Conservation (phyloP, 257 asterid species). For the Anisodus tanguticus region DNA sequence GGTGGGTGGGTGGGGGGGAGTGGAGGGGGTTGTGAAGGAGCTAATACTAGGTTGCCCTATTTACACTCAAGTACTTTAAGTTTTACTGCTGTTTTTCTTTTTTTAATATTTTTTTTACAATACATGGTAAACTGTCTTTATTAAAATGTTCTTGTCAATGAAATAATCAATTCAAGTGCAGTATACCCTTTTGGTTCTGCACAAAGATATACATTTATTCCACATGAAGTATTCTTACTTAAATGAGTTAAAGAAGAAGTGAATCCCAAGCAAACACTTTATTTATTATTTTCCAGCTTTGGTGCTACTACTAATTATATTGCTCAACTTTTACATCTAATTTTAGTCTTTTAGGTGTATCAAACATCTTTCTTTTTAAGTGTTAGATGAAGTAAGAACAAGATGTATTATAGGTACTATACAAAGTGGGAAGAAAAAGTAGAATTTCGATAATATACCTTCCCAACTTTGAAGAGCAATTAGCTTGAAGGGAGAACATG, state of each 20-base stretch:
- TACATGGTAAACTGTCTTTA: not conserved
- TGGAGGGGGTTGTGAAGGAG: not conserved
- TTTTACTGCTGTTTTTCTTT: not conserved
- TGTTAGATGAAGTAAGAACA: constrained; percentile 13
- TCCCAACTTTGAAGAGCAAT: constrained; percentile 45
- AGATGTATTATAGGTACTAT: constrained; percentile 1
- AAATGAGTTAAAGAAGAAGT: constrained; percentile 34
- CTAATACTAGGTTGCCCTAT: constrained; percentile 39
- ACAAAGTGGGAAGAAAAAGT: constrained; percentile 24
- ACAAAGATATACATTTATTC: constrained; percentile 43
- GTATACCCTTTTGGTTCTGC: constrained; percentile 33
- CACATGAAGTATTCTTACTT: constrained; percentile 33
- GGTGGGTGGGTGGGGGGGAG: not conserved
- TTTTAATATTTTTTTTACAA: not conserved
- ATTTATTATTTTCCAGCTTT: constrained; percentile 12
- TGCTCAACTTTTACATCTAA: constrained; percentile 24
- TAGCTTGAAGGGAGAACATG: constrained; percentile 42
- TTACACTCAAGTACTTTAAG: constrained; percentile 36
- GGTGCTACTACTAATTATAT: constrained; percentile 29
- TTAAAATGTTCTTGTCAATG: constrained; percentile 7
- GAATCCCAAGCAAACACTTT: constrained; percentile 46
- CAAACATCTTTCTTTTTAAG: constrained; percentile 5
- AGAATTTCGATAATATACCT: constrained; percentile 47
- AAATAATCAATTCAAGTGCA: not conserved
- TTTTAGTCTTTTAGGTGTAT: constrained; percentile 27